phyloP scores from a whole-genome alignment of 2,329 filamentous ascomycete species.

The Aureobasidium subglaciale region DNA sequence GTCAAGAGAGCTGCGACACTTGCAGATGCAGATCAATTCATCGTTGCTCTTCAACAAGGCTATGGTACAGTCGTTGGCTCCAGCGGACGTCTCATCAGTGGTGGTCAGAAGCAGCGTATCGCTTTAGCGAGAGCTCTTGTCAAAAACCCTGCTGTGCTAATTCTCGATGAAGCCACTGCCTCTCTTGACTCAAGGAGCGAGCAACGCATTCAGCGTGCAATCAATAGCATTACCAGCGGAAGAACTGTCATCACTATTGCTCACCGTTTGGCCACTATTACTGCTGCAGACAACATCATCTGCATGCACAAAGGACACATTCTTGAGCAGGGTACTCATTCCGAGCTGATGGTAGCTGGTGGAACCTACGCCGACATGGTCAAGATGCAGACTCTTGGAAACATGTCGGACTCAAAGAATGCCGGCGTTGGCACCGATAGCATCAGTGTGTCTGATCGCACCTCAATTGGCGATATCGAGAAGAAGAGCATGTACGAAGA shows the following conservation, averaged over 20 bases:
- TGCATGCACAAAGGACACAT: slow-evolving; percentile 43
- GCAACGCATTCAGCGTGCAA: slow-evolving; percentile 30
- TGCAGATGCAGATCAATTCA: slow-evolving; percentile 58
- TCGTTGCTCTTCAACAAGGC: slow-evolving; percentile 53
- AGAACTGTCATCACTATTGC: slow-evolving; percentile 40
- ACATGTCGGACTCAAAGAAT: not conserved
- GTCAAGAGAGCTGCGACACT: slow-evolving; percentile 46
- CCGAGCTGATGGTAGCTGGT: slow-evolving; percentile 34
- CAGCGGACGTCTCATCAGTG: slow-evolving; percentile 32
- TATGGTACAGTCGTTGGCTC: slow-evolving; percentile 49
- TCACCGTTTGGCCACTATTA: slow-evolving; percentile 36
- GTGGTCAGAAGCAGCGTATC: slow-evolving; percentile 34
- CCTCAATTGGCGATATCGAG: not conserved
- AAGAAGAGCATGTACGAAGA: slow-evolving; percentile 7
- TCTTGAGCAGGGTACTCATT: slow-evolving; percentile 43
- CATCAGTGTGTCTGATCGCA: slow-evolving; percentile 5
- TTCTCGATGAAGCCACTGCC: slow-evolving; percentile 36
- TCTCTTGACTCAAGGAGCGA: slow-evolving; percentile 37
- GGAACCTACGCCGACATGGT: slow-evolving; percentile 44
- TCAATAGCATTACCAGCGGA: slow-evolving; percentile 26
- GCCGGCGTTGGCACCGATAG: not conserved
- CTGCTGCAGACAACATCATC: slow-evolving; percentile 36
- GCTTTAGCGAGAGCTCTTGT: slow-evolving; percentile 34
- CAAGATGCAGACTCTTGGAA: slow-evolving; percentile 35
- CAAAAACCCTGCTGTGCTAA: slow-evolving; percentile 30